phyloP scores from a whole-genome alignment of 441 rosid species.

The Mallotus japonicus region DNA sequence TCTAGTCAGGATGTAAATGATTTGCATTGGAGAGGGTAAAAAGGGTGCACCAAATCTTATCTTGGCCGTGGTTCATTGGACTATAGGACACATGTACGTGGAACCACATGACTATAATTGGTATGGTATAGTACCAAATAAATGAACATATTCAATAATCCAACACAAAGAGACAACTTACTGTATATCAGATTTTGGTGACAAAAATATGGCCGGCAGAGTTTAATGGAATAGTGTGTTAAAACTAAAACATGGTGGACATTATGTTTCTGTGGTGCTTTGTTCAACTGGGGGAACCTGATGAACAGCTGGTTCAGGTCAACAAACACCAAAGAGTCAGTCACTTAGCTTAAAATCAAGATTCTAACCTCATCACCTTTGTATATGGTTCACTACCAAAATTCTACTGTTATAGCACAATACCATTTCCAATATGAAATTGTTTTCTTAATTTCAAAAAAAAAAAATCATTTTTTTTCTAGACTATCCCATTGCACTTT shows the following conservation, averaged over 20 bases:
- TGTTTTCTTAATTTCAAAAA: no score
- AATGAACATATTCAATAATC: background rate
- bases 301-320: background rate
- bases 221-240: background rate
- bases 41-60: no score
- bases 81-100: no score
- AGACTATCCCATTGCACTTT: no score
- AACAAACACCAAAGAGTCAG: background rate
- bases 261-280: background rate
- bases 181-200: background rate
- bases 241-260: background rate
- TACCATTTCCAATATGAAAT: no score
- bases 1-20: no score
- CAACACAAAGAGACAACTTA: background rate
- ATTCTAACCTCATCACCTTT: background rate
- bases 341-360: background rate
- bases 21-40: no score
- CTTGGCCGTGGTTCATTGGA: no score
- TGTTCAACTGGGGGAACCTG: background rate
- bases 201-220: conserved; percentile 8
- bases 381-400: background rate
- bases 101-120: no score
- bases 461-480: no score
- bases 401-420: no score
- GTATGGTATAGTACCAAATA: no score